These are phyloP conservation scores for Centella asiatica DNA, from an alignment of 129 eudicot species.

Conservation along the genomic window DNA sequence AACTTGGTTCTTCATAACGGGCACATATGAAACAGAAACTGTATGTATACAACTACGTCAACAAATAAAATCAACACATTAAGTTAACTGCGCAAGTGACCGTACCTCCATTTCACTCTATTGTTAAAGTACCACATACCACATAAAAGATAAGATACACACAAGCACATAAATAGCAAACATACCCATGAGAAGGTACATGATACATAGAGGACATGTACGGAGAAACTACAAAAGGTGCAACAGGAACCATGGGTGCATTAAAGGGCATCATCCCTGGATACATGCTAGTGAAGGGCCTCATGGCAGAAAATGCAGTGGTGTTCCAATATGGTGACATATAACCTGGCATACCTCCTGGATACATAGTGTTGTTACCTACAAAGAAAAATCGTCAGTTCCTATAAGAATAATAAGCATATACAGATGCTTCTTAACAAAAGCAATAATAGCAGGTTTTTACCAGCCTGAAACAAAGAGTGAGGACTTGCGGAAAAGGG, in stretches of 20 bases:
- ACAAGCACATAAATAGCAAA: too few species aligned
- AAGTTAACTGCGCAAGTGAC: too few species aligned
- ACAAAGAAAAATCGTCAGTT: slow-evolving; percentile 8
- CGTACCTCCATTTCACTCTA: too few species aligned
- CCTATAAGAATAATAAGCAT: background rate
- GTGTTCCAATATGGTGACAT: slow-evolving; percentile 61
- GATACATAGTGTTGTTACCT: slow-evolving; percentile 44
- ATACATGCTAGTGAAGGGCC: slow-evolving; percentile 63
- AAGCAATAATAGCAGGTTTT: background rate
- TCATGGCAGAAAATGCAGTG: slow-evolving; percentile 31
- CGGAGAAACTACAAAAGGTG: slow-evolving; percentile 47
- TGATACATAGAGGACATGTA: slow-evolving; percentile 38
- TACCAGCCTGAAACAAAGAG: slow-evolving; percentile 46
- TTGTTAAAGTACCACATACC: too few species aligned
- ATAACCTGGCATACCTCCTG: slow-evolving; percentile 49
- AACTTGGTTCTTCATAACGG: background rate
- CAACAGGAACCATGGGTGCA: slow-evolving; percentile 39
- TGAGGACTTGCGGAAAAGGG: slow-evolving; percentile 36
- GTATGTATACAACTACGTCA: too few species aligned
- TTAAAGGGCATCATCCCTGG: slow-evolving; percentile 62
- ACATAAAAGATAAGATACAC: too few species aligned
- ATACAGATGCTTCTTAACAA: slow-evolving; percentile 6
- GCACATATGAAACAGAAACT: too few species aligned
- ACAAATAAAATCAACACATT: too few species aligned
- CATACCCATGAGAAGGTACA: slow-evolving; percentile 48